Evolutionary conservation across 192 early-diverging fungal genomes (phyloP), one percentile per base, ranked within the genome.

Genomic region (Podila minutissima): DNA sequence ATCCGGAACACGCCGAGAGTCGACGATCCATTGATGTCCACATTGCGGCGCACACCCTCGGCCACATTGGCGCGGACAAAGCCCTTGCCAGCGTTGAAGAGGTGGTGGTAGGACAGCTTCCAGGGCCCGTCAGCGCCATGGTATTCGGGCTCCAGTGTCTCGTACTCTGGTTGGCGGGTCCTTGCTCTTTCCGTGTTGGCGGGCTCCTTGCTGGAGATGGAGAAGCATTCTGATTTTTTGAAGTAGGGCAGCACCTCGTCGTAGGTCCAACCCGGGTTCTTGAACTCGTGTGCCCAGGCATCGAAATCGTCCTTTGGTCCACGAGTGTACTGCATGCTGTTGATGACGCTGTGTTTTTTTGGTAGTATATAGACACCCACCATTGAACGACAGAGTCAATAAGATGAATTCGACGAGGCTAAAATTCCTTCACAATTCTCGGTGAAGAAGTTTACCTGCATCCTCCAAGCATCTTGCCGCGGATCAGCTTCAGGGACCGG

Each of bases 181-280:
- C 15, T 46, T 46, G 41, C 41, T 17, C 60, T 58, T 50, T 13
- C 64, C 29, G 20, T 26, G 20, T 2, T 24, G 29, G 37, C 59
- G 64, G n/a, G 20, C 22, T 26, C 24, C 24, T 22, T n/a, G 53
- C 41, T 46, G 41, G 64, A 41, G 37, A 49, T 41, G 17, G 13
- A 46, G 28, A 65, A 65, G 19, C 26, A 26, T 38, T 69, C 58
- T 3, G 67, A 59, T 26, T 79, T 79, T 33, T 73, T 72, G 50
- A 76, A 83, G 37, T 72, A 69, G 6, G 64, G 64, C 26, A 72
- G 46, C 13, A 53, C 62, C 2, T 75, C 70, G 4, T 76, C 59
- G 57, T 72, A 83, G 9, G 74, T 72, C 82, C 82, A 83, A 0
- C 74, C 82, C 1, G 62, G 65, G 58, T 72, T 73, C 20, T 70